These are phyloP conservation scores for Melaleuca alternifolia DNA, from an alignment of 345 rosid species.

Conservation along the genomic window DNA sequence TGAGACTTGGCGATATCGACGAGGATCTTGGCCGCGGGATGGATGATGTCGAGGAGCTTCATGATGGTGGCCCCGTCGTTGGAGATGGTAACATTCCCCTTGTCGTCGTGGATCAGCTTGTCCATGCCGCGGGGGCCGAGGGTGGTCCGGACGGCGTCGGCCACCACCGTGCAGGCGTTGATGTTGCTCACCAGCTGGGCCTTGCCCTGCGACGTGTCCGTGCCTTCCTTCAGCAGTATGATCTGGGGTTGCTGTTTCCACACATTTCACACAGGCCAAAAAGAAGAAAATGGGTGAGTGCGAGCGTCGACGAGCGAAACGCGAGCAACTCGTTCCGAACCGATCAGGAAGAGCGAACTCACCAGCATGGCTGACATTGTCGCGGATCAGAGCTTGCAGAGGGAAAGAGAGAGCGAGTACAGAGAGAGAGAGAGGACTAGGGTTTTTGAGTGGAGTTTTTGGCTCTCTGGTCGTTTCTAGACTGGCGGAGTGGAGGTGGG, in stretches of 20 bases:
- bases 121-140: slow-evolving; percentile 99
- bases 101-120: slow-evolving; percentile 94
- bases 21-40: slow-evolving; percentile 98
- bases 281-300: not conserved
- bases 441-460: slow-evolving; percentile 1
- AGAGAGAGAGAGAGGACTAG: not conserved
- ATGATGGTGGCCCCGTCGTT: slow-evolving; percentile 98
- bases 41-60: slow-evolving; percentile 93
- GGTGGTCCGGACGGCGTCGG: slow-evolving; percentile 84
- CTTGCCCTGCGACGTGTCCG: slow-evolving; percentile 95
- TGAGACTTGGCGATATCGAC: slow-evolving; percentile 99
- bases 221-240: slow-evolving; percentile 95
- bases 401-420: not conserved
- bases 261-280: not conserved
- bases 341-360: not conserved
- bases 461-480: not conserved
- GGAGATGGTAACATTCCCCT: slow-evolving; percentile 87
- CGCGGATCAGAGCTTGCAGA: not conserved
- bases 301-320: not conserved
- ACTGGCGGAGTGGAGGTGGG: rapidly evolving
- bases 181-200: slow-evolving; percentile 94
- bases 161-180: slow-evolving; percentile 89
- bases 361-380: slow-evolving; percentile 28
- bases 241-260: slow-evolving; percentile 96
- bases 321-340: not conserved